Conservation (phyloP, 352 stramenopile species). For the Globisporangium nodosum region DNA sequence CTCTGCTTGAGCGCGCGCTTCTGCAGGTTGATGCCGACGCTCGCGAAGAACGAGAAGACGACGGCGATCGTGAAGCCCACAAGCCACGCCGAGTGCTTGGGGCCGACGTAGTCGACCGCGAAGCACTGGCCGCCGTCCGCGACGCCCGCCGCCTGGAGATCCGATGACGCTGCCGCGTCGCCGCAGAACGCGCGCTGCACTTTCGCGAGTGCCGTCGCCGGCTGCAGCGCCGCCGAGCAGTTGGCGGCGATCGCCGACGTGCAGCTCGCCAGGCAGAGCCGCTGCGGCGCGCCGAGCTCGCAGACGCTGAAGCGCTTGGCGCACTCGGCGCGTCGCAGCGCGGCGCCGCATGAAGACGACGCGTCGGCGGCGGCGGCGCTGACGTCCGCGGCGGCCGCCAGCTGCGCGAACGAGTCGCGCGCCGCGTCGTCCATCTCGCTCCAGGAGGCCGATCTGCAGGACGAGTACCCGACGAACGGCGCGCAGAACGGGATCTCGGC, state of each 20-base stretch:
- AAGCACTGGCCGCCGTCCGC: conserved; percentile 67
- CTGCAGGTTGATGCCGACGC: conserved; percentile 81
- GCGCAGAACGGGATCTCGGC: conserved; percentile 48
- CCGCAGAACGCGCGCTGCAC: conserved; percentile 31
- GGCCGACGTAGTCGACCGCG: conserved; percentile 50
- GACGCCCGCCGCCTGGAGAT: conserved; percentile 13
- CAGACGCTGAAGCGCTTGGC: conserved; percentile 63
- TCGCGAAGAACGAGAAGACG: conserved; percentile 79
- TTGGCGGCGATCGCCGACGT: conserved; percentile 27
- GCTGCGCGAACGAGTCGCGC: conserved; percentile 21
- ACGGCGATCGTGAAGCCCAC: conserved; percentile 76
- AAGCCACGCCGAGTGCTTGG: conserved; percentile 63
- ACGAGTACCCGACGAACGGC: conserved; percentile 43
- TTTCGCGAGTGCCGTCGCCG: conserved; percentile 5
- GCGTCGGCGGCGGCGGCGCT: not conserved
- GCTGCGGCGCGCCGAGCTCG: conserved; percentile 56
- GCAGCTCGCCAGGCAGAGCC: conserved; percentile 49
- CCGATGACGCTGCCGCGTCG: conserved; percentile 10
- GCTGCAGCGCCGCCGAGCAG: conserved; percentile 22
- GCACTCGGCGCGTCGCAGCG: conserved; percentile 45
- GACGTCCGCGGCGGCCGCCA: conserved; percentile 20
- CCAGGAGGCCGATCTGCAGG: conserved; percentile 51
- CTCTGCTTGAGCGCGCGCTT: conserved; percentile 85
- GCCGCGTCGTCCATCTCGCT: conserved; percentile 41
- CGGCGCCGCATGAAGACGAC: conserved; percentile 18